Conservation (phyloP, 495 filamentous ascomycete genomes). For the Thozetella sp. region DNA sequence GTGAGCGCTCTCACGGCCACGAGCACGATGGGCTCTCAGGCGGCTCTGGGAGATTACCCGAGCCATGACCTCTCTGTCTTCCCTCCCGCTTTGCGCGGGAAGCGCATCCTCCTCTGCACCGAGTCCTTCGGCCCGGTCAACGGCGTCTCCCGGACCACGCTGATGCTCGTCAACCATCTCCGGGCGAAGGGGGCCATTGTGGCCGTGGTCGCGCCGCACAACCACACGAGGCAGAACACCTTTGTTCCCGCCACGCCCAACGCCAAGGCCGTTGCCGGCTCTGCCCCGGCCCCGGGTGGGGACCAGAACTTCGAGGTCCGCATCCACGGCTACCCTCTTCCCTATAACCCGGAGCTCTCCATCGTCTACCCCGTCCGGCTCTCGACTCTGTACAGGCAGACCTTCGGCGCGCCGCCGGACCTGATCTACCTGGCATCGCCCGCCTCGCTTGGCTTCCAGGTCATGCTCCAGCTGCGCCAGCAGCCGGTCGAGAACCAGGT, state of each 20-base stretch:
- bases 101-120: constrained; percentile 60
- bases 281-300: not conserved
- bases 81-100: constrained; percentile 49
- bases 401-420: constrained; percentile 50
- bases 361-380: constrained; percentile 65
- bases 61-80: constrained; percentile 27
- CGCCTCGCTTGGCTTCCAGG: constrained; percentile 64
- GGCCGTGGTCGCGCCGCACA: constrained; percentile 58
- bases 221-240: constrained; percentile 36
- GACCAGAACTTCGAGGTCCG: constrained; percentile 44
- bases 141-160: constrained; percentile 64
- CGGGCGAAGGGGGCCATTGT: constrained; percentile 55
- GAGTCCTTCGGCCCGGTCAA: constrained; percentile 69
- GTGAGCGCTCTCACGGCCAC: too few relatives aligned
- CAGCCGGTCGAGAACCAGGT: constrained; percentile 49
- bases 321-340: constrained; percentile 60
- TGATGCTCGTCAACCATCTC: constrained; percentile 63
- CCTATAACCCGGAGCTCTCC: constrained; percentile 65
- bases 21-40: constrained; percentile 1
- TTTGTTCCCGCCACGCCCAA: constrained; percentile 24
- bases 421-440: constrained; percentile 67
- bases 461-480: constrained; percentile 57
- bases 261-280: constrained; percentile 12
- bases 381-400: constrained; percentile 49
- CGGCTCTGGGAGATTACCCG: constrained; percentile 3